These are phyloP conservation scores for Salvia rosmarinus DNA, from an alignment of 257 asterid genomes.

Conservation along the genomic window DNA sequence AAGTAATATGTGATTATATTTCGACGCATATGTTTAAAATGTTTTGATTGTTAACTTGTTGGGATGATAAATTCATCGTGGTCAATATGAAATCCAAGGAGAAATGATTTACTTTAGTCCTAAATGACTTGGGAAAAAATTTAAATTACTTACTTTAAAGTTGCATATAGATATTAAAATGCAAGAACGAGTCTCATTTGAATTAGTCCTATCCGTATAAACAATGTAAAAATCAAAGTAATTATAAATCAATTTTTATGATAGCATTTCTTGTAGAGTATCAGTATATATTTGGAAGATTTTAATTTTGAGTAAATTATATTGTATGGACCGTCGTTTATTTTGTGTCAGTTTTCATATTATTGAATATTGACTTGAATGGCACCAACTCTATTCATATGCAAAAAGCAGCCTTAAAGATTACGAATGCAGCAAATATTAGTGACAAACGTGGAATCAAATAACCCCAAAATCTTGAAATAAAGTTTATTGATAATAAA, in stretches of 20 bases:
- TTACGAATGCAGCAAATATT: slow-evolving; percentile 20
- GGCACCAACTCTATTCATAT: slow-evolving; percentile 21
- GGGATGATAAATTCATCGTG: too few relatives aligned
- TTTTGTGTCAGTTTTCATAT: neutral
- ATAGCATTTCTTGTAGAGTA: neutral
- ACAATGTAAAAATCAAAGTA: neutral
- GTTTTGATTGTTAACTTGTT: too few relatives aligned
- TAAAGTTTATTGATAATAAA: slow-evolving; percentile 22
- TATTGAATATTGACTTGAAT: slow-evolving; percentile 18
- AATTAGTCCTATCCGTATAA: neutral
- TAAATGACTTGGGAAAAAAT: slow-evolving; percentile 10
- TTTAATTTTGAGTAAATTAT: neutral
- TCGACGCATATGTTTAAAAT: too few relatives aligned
- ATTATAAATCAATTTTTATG: neutral
- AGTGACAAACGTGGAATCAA: slow-evolving; percentile 43
- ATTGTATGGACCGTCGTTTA: neutral
- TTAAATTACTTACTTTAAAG: too few relatives aligned
- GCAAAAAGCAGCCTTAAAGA: slow-evolving; percentile 27
- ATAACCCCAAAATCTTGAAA: slow-evolving; percentile 25
- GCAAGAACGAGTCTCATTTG: neutral
- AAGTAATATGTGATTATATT: too few relatives aligned
- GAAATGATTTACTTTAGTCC: too few relatives aligned
- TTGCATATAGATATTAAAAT: neutral
- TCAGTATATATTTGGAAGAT: neutral
- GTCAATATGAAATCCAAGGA: too few relatives aligned